Conservation (phyloP, 139 green algal species). For the Parachlorella kessleri region DNA sequence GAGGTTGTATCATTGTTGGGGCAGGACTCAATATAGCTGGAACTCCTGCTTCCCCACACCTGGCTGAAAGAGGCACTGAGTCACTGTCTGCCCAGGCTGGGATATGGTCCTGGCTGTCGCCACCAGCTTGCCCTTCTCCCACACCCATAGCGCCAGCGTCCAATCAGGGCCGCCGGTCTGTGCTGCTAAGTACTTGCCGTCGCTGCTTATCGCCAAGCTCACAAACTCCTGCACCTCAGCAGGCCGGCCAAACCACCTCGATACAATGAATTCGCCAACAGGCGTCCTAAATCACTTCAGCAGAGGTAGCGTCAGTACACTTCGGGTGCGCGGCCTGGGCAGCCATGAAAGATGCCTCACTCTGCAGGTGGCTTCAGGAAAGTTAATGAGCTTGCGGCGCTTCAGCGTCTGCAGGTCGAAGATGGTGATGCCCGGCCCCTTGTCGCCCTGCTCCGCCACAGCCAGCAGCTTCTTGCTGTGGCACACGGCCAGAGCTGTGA, state of each 20-base stretch:
- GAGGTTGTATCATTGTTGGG: no score
- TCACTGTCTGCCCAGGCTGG: conserved; percentile 8
- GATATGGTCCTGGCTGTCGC: conserved; percentile 46
- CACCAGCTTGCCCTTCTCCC: conserved; percentile 88
- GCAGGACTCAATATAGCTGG: no score
- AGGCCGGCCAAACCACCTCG: no score
- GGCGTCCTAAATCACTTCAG: no score
- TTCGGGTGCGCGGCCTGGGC: no score
- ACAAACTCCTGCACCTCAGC: conserved; percentile 92
- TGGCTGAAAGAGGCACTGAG: conserved; percentile 65
- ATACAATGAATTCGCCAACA: no score
- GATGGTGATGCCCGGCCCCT: conserved; percentile 68
- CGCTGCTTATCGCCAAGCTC: conserved; percentile 81
- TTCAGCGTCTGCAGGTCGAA: conserved; percentile 92
- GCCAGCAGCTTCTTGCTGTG: conserved; percentile 75
- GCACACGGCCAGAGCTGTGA: conserved; percentile 76
- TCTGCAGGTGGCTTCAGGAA: conserved; percentile 70
- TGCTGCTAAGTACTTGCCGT: conserved; percentile 79
- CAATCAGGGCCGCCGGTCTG: conserved; percentile 88
- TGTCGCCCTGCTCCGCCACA: conserved; percentile 80
- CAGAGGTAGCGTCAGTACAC: no score
- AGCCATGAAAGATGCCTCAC: no score
- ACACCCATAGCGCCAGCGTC: conserved; percentile 87
- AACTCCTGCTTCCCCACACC: no score
- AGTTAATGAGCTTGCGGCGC: conserved; percentile 78